Evolutionary conservation across 352 stramenopile species (phyloP), one percentile per base, ranked within the genome.

Genomic region (Phytophthora pluvialis): DNA sequence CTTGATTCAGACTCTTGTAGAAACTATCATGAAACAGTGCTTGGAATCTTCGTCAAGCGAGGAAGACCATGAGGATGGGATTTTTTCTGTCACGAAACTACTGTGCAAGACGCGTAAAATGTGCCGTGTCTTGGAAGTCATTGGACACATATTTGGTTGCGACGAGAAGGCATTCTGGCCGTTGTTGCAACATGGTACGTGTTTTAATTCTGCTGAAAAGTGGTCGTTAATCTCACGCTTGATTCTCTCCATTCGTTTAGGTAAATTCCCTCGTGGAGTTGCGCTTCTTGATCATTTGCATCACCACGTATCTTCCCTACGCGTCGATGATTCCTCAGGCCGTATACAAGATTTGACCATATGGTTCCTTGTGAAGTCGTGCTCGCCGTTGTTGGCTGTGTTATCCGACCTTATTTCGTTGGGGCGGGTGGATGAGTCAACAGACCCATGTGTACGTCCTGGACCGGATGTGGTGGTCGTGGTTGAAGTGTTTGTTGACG

Each of bases 291-390:
- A 89, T 36, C 68, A 76, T 46, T 59, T 91, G 6, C 51, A 90
- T 36, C 44, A 64, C 1, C 59, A 83, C 13, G 35, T 88, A 26
- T 72, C 51, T 11, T 62, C 55, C 11, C 54, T 75, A 46, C 64
- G 75, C 16, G 64, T 66, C 16, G 67, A 79, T 43, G 84, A 93
- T 44, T 54, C 67, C 1, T 44, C 45, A 5, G 73, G 80, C 9
- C 29, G 57, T 21, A 62, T 72, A 25, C 51, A 73, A 31, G 32
- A 66, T 16, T 33, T 93, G 15, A 50, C 78, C 8, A 72, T 42
- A 18, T 91, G 84, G 84, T 70, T 93, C 29, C 67, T 93, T 28
- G 65, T 86, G 1, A 84, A 83, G 46, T 63, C 77, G 16, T 75
- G 70, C n/a, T 67, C 60, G 13, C 80, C 84, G 29, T 80, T 88